Evolutionary conservation across 2,329 filamentous ascomycete genomes (phyloP).

Genomic region (Geosmithia putterillii): DNA sequence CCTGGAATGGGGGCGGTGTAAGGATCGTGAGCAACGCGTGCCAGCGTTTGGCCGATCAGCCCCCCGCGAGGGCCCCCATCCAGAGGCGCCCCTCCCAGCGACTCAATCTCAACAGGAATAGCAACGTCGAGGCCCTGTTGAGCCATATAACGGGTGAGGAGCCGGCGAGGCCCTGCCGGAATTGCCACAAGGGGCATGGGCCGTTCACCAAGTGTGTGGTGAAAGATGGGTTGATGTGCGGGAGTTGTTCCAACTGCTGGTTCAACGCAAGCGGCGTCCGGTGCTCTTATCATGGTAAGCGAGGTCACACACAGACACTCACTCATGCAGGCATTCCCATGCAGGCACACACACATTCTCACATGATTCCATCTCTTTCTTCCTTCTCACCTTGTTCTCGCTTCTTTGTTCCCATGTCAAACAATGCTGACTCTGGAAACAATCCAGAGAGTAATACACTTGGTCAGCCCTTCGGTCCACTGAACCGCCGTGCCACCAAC

Average conservation of each 20-base stretch:
- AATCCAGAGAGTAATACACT: no score
- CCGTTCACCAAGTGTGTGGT: constrained; percentile 47
- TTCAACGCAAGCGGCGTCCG: constrained; percentile 48
- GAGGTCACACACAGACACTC: no score
- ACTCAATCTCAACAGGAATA: constrained; percentile 43
- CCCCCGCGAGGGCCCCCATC: constrained; percentile 33
- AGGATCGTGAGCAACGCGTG: no score
- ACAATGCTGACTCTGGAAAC: no score
- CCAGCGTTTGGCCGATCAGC: constrained; percentile 26
- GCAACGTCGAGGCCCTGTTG: constrained; percentile 48
- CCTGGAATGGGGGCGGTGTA: no score
- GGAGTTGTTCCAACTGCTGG: constrained; percentile 52
- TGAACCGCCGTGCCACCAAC: no score
- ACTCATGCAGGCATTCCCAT: no score
- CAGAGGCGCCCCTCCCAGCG: constrained; percentile 35
- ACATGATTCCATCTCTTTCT: not conserved
- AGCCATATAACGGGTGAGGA: constrained; percentile 41
- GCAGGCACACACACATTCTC: no score
- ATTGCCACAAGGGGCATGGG: constrained; percentile 47
- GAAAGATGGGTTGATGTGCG: constrained; percentile 48
- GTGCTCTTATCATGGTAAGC: constrained; percentile 50
- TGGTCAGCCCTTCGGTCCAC: no score
- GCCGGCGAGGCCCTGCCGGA: constrained; percentile 39
- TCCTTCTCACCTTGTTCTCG: no score
- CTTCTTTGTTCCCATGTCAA: no score